Evolutionary conservation across 2,329 filamentous ascomycete genomes (phyloP).

Genomic region (Trichoderma harzianum): DNA sequence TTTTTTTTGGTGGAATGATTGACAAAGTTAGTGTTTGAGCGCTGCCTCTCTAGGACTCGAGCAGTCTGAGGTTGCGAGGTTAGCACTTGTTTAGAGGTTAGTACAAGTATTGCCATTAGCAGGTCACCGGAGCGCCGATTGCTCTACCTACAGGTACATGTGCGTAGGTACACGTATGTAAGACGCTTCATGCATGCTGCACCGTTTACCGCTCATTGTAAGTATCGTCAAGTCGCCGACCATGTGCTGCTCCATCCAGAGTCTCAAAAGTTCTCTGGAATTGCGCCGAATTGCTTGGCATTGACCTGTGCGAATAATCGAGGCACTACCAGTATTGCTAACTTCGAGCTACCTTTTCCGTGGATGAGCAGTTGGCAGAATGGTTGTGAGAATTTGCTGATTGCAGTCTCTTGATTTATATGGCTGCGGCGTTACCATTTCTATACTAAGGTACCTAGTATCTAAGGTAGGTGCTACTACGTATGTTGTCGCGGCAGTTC

Average conservation of each 20-base stretch:
- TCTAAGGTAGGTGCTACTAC: neutral
- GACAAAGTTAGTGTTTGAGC: neutral
- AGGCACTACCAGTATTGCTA: neutral
- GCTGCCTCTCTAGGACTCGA: neutral
- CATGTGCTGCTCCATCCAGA: neutral
- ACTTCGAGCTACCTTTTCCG: neutral
- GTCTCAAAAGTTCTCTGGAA: neutral
- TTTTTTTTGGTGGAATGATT: neutral
- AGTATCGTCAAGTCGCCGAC: neutral
- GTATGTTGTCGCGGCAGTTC: neutral
- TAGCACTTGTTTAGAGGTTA: neutral
- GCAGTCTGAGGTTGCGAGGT: neutral
- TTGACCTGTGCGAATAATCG: neutral
- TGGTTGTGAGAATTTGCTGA: neutral
- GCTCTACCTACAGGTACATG: neutral
- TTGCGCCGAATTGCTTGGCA: neutral
- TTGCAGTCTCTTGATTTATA: neutral
- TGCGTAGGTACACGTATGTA: neutral
- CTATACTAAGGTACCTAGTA: no score
- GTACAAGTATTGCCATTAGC: neutral
- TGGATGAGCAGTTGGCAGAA: neutral
- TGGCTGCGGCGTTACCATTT: neutral
- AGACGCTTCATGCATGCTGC: constrained; percentile 7
- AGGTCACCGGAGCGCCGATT: neutral
- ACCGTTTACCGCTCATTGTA: constrained; percentile 2